These are phyloP conservation scores for Remersonia thermophila DNA, from an alignment of 2,329 filamentous ascomycete species.

Conservation along the genomic window DNA sequence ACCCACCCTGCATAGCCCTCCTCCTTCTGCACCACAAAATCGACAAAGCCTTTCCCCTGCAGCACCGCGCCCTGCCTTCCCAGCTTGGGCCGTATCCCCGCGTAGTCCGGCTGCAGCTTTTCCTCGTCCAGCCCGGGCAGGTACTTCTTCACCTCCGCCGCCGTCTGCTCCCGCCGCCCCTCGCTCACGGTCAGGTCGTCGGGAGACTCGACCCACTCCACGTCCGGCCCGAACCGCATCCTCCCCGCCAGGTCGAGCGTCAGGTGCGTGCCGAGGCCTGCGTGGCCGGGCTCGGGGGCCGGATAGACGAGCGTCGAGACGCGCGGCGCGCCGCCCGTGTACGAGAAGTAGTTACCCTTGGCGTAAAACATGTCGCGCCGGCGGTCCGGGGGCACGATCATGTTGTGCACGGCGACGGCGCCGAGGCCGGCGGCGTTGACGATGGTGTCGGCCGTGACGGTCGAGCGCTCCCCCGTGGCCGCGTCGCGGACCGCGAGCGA, in stretches of 20 bases:
- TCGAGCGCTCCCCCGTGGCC: constrained; percentile 33
- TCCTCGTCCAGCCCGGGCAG: constrained; percentile 58
- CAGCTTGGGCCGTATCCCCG: constrained; percentile 83
- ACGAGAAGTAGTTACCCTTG: constrained; percentile 93
- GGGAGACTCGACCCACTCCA: constrained; percentile 75
- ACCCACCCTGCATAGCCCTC: constrained; percentile 72
- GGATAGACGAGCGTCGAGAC: constrained; percentile 76
- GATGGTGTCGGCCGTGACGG: constrained; percentile 62
- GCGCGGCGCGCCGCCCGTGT: constrained; percentile 49
- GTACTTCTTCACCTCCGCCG: constrained; percentile 66
- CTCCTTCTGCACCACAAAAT: constrained; percentile 72
- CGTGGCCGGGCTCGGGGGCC: constrained; percentile 67
- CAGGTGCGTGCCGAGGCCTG: constrained; percentile 81
- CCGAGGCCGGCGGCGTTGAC: constrained; percentile 79
- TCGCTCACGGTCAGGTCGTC: constrained; percentile 57
- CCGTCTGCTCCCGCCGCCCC: constrained; percentile 49
- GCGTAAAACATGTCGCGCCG: constrained; percentile 62
- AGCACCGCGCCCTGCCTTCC: constrained; percentile 45
- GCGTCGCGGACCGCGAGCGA: constrained; percentile 44
- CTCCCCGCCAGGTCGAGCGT: constrained; percentile 79
- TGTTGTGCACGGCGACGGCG: constrained; percentile 67
- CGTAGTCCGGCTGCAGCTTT: constrained; percentile 69
- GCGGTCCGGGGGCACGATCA: constrained; percentile 51
- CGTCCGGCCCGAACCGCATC: constrained; percentile 85
- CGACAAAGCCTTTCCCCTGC: constrained; percentile 58